A percentile compares a stretch with the other conserved stretches of the same genome.
These are phyloP conservation scores for Bromus sterilis DNA, from an alignment of 176 grass and related monocot genomes.

Conservation along the genomic window DNA sequence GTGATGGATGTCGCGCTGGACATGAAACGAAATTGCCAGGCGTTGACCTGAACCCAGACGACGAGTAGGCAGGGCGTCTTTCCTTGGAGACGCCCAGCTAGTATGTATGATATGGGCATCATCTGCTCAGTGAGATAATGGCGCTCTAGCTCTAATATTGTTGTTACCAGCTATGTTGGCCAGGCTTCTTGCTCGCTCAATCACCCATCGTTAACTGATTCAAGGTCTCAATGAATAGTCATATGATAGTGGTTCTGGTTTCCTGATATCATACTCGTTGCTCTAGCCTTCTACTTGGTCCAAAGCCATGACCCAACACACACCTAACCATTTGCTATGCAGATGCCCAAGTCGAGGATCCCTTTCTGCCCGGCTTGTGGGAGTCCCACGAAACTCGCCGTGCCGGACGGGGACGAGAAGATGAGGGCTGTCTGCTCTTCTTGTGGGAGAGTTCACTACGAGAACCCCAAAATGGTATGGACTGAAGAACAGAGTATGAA, in stretches of 20 bases:
- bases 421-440: slow-evolving; percentile 79
- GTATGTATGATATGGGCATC: too few species aligned
- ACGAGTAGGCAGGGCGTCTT: too few species aligned
- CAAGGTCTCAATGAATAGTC: too few species aligned
- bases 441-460: slow-evolving; percentile 90
- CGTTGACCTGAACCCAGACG: not conserved
- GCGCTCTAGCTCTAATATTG: too few species aligned
- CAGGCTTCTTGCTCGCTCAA: too few species aligned
- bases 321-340: not conserved
- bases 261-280: not conserved
- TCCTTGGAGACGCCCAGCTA: too few species aligned
- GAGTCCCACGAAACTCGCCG: slow-evolving; percentile 60
- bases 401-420: slow-evolving; percentile 94
- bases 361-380: slow-evolving; percentile 71
- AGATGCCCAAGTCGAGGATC: slow-evolving; percentile 73
- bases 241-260: not conserved
- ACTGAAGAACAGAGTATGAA: not conserved
- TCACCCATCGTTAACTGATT: too few species aligned
- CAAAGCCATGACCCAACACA: not conserved
- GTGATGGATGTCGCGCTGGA: not conserved
- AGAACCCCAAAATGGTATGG: slow-evolving; percentile 95
- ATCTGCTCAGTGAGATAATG: too few species aligned
- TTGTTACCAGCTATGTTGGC: too few species aligned
- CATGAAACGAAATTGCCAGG: not conserved
- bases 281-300: not conserved